Evolutionary conservation across 768 basidiomycete genomes (phyloP).

Genomic region (Boletus edulis): DNA sequence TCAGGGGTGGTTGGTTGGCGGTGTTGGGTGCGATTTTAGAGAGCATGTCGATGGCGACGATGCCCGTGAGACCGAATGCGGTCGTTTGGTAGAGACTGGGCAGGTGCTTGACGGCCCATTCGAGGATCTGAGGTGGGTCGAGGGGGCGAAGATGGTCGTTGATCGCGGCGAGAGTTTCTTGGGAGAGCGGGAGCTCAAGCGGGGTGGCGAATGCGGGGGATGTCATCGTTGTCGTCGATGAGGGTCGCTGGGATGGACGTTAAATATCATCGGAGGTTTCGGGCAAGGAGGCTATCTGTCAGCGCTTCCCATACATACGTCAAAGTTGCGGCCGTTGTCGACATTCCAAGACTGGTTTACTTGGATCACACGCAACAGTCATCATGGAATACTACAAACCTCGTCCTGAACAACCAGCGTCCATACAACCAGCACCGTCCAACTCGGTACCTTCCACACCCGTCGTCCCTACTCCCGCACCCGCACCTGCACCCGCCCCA

Average conservation of each 20-base stretch:
- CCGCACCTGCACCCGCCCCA: neutral
- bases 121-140: constrained; percentile 79
- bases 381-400: constrained; percentile 31
- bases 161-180: constrained; percentile 59
- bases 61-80: constrained; percentile 93
- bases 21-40: constrained; percentile 62
- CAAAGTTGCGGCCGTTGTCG: neutral
- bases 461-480: constrained; percentile 9
- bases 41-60: constrained; percentile 93
- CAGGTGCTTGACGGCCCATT: constrained; percentile 80
- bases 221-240: constrained; percentile 10
- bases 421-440: constrained; percentile 12
- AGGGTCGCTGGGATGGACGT: no score
- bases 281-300: no score
- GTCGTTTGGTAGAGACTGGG: constrained; percentile 90
- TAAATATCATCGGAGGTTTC: neutral
- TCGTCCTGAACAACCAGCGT: constrained; percentile 20
- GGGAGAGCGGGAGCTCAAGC: constrained; percentile 55
- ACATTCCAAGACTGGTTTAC: neutral
- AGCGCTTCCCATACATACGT: neutral
- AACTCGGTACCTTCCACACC: constrained; percentile 23
- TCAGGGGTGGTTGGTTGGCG: constrained; percentile 66
- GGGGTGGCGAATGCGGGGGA: constrained; percentile 27
- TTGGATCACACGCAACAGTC: no score
- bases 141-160: constrained; percentile 72